Evolutionary conservation across 2,329 filamentous ascomycete genomes (phyloP).

Genomic region (Claviceps pazoutovae): DNA sequence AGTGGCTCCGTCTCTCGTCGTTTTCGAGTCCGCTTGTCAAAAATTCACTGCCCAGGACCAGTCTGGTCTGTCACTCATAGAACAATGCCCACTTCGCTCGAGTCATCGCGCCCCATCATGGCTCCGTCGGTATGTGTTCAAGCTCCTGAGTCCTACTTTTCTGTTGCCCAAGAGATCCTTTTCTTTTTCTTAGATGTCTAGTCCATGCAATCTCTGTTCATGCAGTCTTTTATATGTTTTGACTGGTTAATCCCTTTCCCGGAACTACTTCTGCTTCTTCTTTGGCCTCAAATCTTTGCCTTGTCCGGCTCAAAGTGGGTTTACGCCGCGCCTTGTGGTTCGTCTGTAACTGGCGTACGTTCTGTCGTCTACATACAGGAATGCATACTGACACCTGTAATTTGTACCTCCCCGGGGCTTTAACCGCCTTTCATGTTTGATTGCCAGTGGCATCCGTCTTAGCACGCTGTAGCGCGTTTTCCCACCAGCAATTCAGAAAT

Average conservation of each 20-base stretch:
- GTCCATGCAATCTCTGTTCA: constrained; percentile 4
- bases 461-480: neutral
- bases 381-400: neutral
- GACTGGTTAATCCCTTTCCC: constrained; percentile 4
- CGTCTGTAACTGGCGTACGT: constrained; percentile 2
- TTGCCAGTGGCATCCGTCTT: neutral
- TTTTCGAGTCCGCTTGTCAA: neutral
- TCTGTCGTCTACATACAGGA: neutral
- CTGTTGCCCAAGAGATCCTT: neutral
- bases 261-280: constrained; percentile 1
- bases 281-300: neutral
- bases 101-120: constrained; percentile 49
- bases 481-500: too few relatives aligned
- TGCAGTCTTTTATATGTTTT: too few relatives aligned
- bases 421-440: neutral
- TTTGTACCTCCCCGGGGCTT: neutral
- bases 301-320: neutral
- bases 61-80: neutral
- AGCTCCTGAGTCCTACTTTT: neutral
- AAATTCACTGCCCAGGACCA: neutral
- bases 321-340: neutral
- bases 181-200: neutral
- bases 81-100: constrained; percentile 42
- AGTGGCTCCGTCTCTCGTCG: neutral
- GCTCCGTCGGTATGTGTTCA: constrained; percentile 41